Conservation (phyloP, 164 flowering plant genomes). For the Malania oleifera region DNA sequence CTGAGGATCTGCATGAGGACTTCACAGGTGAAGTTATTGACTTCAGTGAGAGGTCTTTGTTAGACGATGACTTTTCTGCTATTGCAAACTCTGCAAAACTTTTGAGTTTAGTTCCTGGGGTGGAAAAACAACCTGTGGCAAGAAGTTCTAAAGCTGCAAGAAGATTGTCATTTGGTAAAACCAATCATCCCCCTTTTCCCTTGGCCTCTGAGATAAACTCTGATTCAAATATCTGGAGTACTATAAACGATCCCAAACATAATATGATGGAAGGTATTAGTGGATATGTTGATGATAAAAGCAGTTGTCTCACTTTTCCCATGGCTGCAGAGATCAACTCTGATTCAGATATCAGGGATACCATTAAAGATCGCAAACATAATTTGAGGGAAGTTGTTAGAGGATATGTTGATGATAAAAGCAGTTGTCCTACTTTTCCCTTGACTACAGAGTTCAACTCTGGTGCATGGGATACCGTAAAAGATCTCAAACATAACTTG, state of each 20-base stretch:
- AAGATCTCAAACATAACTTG: neutral
- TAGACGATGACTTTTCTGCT: constrained; percentile 26
- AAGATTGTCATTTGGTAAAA: constrained; percentile 31
- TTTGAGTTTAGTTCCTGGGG: constrained; percentile 18
- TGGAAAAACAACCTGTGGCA: constrained; percentile 23
- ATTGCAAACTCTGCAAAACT: constrained; percentile 14
- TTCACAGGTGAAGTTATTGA: constrained; percentile 52
- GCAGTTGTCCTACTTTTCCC: neutral
- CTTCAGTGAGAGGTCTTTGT: constrained; percentile 21
- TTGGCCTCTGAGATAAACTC: neutral
- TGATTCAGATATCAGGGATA: constrained; percentile 27
- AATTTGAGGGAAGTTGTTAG: constrained; percentile 16
- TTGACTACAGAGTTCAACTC: neutral
- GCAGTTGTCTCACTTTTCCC: constrained; percentile 31
- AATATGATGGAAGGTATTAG: neutral
- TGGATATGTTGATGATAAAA: neutral
- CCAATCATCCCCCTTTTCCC: neutral
- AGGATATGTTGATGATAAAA: no score
- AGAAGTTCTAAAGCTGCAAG: constrained; percentile 26
- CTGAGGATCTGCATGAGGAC: constrained; percentile 24
- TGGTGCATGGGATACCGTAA: neutral
- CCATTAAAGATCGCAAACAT: constrained; percentile 20
- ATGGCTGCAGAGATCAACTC: constrained; percentile 32
- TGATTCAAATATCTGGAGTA: neutral
- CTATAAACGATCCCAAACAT: neutral